phyloP scores from a whole-genome alignment of 2,329 filamentous ascomycete species.

The Dactylellina drechsleri region DNA sequence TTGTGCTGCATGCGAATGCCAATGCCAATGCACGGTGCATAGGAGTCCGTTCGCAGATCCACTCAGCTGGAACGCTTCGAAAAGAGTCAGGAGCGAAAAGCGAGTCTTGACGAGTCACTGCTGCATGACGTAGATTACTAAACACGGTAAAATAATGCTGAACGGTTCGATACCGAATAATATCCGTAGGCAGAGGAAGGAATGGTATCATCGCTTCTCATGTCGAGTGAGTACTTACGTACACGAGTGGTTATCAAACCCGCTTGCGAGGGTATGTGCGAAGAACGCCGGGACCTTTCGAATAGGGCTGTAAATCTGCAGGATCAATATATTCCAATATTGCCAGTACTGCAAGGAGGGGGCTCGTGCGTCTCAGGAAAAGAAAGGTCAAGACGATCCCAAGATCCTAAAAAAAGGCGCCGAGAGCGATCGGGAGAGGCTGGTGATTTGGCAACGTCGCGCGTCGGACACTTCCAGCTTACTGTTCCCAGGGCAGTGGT shows the following conservation, averaged over 20 bases:
- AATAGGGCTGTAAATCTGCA: not conserved
- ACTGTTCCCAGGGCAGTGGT: slow-evolving; percentile 34
- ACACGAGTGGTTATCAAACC: too few species aligned
- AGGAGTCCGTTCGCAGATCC: not conserved
- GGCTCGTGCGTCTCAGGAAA: too few species aligned
- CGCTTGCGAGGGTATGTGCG: too few species aligned
- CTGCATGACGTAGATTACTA: slow-evolving; percentile 40
- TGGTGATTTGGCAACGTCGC: slow-evolving; percentile 24
- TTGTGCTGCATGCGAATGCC: too few species aligned
- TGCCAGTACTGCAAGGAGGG: not conserved
- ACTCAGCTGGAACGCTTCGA: slow-evolving; percentile 19
- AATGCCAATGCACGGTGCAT: not conserved
- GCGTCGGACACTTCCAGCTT: slow-evolving; percentile 29
- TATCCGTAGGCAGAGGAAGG: too few species aligned
- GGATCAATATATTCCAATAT: too few species aligned
- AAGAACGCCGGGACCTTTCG: not conserved
- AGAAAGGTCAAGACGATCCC: too few species aligned
- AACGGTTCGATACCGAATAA: not conserved
- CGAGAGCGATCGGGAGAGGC: not conserved
- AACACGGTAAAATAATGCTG: slow-evolving; percentile 17
- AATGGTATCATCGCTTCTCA: too few species aligned
- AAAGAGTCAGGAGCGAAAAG: not conserved
- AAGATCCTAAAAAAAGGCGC: too few species aligned
- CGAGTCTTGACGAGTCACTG: too few species aligned
- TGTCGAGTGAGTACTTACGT: too few species aligned